These are phyloP conservation scores for Malbranchea zuffiana DNA, from an alignment of 2,329 filamentous ascomycete species.

Conservation along the genomic window DNA sequence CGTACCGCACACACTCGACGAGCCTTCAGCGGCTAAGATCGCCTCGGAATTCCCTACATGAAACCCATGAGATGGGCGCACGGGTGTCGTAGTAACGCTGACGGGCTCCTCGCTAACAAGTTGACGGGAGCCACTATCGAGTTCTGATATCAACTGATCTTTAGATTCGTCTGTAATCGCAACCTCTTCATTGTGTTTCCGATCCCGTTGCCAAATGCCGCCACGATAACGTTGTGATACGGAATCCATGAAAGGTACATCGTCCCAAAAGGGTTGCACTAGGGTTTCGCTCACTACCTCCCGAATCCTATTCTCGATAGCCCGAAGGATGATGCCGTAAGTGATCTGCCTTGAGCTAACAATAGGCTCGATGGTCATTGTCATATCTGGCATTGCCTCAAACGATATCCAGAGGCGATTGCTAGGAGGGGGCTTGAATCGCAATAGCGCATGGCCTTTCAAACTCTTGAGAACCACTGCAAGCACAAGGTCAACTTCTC, in stretches of 20 bases:
- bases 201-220: constrained; percentile 56
- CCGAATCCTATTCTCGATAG: constrained; percentile 90
- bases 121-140: constrained; percentile 35
- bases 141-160: no score
- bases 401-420: constrained; percentile 96
- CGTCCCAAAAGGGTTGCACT: constrained; percentile 91
- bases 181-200: constrained; percentile 20
- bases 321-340: constrained; percentile 78
- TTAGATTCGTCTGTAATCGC: constrained; percentile 29
- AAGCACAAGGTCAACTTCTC: constrained; percentile 80
- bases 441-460: constrained; percentile 72
- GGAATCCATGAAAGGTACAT: constrained; percentile 81
- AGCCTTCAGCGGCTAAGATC: no score
- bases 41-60: no score
- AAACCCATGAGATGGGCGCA: no score
- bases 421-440: constrained; percentile 88
- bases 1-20: no score
- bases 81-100: not conserved
- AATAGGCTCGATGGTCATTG: constrained; percentile 88
- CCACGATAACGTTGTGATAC: constrained; percentile 67
- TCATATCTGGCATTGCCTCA: constrained; percentile 84
- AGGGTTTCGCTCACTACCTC: constrained; percentile 88
- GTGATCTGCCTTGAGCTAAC: constrained; percentile 93
- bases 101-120: constrained; percentile 14
- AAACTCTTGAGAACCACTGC: constrained; percentile 75